Evolutionary conservation across 257 asterid genomes (phyloP).

Genomic region (Haberlea rhodopensis): DNA sequence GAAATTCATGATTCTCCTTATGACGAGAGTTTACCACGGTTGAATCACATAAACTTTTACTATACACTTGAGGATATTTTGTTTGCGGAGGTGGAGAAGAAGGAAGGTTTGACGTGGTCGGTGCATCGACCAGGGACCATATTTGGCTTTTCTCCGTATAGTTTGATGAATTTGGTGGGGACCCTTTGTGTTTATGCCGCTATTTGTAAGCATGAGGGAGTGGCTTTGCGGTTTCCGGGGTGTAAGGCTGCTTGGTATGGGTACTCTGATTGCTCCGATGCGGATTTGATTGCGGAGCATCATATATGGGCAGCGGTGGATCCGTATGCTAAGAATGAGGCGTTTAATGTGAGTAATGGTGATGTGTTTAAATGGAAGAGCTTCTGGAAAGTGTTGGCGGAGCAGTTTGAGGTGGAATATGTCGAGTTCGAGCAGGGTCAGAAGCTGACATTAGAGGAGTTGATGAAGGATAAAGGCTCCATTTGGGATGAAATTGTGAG

Average conservation of each 20-base stretch:
- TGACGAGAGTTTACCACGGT: conserved; percentile 71
- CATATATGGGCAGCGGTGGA: conserved; percentile 95
- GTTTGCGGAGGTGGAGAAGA: conserved; percentile 58
- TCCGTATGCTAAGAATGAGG: conserved; percentile 87
- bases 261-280: conserved; percentile 74
- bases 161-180: conserved; percentile 81
- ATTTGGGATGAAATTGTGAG: conserved; percentile 84
- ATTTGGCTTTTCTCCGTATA: conserved; percentile 75
- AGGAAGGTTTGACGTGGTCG: conserved; percentile 77
- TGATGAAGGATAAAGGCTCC: conserved; percentile 75
- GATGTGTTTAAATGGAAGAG: conserved; percentile 95
- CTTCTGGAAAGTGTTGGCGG: conserved; percentile 82
- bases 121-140: conserved; percentile 77
- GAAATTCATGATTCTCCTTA: conserved; percentile 60
- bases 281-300: conserved; percentile 90
- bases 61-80: conserved; percentile 70
- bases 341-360: conserved; percentile 85
- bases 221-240: conserved; percentile 73
- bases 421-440: conserved; percentile 61
- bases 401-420: conserved; percentile 68
- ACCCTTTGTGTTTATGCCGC: conserved; percentile 84
- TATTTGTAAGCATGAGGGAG: conserved; percentile 77
- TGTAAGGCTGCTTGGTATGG: conserved; percentile 69
- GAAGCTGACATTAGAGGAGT: conserved; percentile 40
- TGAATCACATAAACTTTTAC: conserved; percentile 56